phyloP scores from a whole-genome alignment of 148 eudicot genomes.

The Arctostaphylos glauca region DNA sequence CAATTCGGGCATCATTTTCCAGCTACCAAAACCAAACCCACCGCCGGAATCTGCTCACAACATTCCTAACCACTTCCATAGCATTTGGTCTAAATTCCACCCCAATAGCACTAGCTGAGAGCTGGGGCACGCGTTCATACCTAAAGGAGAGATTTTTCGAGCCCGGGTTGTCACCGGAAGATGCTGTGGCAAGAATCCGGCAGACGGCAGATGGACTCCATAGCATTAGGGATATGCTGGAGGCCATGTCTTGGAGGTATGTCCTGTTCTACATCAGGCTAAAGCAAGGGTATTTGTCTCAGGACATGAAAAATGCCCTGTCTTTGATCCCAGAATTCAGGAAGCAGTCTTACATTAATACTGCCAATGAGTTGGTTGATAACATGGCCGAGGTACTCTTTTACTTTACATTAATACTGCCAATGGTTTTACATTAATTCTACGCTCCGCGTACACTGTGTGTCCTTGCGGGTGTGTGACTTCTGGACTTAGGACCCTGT shows the following conservation, averaged over 20 bases:
- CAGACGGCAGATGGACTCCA: conserved; percentile 83
- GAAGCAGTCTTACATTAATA: conserved; percentile 45
- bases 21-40: conserved; percentile 19
- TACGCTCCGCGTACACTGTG: background rate
- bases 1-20: conserved; percentile 25
- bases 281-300: conserved; percentile 64
- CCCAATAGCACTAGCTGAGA: conserved; percentile 54
- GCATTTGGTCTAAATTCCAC: conserved; percentile 33
- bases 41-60: conserved; percentile 46
- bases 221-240: conserved; percentile 70
- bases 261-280: conserved; percentile 66
- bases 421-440: background rate
- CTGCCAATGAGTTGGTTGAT: conserved; percentile 77
- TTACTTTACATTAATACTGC: background rate
- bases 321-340: conserved; percentile 39
- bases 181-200: conserved; percentile 61
- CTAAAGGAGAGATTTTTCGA: conserved; percentile 64
- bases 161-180: conserved; percentile 81
- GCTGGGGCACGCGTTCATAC: conserved; percentile 82
- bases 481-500: too few species aligned
- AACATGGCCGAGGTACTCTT: conserved; percentile 71
- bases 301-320: conserved; percentile 71
- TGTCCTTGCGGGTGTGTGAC: too few species aligned
- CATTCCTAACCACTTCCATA: conserved; percentile 46
- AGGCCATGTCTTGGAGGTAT: conserved; percentile 88